These are phyloP conservation scores for Penicillium antarcticum DNA, from an alignment of 495 filamentous ascomycete genomes.

Conservation along the genomic window DNA sequence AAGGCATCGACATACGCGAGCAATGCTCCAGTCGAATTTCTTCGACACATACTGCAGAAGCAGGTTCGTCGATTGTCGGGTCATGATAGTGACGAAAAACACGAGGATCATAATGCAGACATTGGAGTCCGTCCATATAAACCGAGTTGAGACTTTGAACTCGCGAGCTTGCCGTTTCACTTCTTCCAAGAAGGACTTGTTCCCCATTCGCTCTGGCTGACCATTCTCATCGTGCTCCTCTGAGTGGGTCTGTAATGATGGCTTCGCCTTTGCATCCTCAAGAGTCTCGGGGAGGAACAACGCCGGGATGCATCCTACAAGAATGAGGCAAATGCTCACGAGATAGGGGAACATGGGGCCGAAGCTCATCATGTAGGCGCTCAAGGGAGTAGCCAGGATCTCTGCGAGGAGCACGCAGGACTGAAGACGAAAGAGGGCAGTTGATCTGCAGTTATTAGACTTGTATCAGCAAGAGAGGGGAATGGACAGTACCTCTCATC, in stretches of 20 bases:
- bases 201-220: neutral
- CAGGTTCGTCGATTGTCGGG: conserved; percentile 25
- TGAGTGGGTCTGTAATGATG: neutral
- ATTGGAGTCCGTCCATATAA: conserved; percentile 30
- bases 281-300: conserved; percentile 48
- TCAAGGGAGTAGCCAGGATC: conserved; percentile 29
- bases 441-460: conserved; percentile 21
- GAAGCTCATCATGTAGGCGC: conserved; percentile 29
- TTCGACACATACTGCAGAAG: conserved; percentile 42
- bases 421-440: conserved; percentile 23
- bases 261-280: conserved; percentile 17
- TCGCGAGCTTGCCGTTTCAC: conserved; percentile 13
- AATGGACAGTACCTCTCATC: conserved; percentile 26
- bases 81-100: conserved; percentile 28
- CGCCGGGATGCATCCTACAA: conserved; percentile 24
- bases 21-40: conserved; percentile 39
- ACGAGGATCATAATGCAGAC: conserved; percentile 28
- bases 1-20: conserved; percentile 20
- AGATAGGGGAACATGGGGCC: conserved; percentile 25
- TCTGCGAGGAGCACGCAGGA: conserved; percentile 21
- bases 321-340: conserved; percentile 21
- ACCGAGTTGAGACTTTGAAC: conserved; percentile 25
- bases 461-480: neutral
- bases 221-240: neutral
- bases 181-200: conserved; percentile 10